Percentiles rank a stretch among this genome's conserved stretches.
phyloP scores from a whole-genome alignment of 2,329 filamentous ascomycete genomes.

The Talaromyces sp. region DNA sequence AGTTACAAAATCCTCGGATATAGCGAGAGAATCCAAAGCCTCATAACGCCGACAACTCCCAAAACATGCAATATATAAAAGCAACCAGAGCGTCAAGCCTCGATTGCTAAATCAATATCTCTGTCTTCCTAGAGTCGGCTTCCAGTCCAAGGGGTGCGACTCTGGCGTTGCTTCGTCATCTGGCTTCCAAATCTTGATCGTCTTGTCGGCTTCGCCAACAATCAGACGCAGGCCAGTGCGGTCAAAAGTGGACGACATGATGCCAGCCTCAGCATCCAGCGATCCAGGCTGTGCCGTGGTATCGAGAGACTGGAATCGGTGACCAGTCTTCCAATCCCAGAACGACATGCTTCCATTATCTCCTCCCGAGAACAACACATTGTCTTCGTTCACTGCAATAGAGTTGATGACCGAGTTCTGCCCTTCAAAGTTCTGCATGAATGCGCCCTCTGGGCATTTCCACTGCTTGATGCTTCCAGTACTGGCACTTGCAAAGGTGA shows the following conservation, averaged over 20 bases:
- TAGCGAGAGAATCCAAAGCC: not conserved
- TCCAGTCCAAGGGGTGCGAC: slow-evolving; percentile 89
- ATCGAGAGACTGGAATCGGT: slow-evolving; percentile 84
- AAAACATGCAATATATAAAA: slow-evolving; percentile 17
- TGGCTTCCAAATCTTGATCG: slow-evolving; percentile 96
- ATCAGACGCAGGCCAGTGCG: slow-evolving; percentile 82
- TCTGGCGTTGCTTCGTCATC: slow-evolving; percentile 88
- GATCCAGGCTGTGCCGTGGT: slow-evolving; percentile 91
- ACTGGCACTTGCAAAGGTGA: slow-evolving; percentile 90
- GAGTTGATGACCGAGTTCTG: slow-evolving; percentile 97
- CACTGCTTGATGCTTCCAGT: slow-evolving; percentile 97
- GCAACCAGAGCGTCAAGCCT: not conserved
- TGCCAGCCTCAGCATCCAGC: slow-evolving; percentile 85
- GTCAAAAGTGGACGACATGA: slow-evolving; percentile 94
- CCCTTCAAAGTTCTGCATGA: slow-evolving; percentile 98
- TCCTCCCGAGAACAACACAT: slow-evolving; percentile 88
- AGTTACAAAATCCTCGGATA: not conserved
- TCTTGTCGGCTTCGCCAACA: slow-evolving; percentile 94
- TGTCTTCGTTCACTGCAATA: slow-evolving; percentile 85
- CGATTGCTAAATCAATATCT: slow-evolving; percentile 54
- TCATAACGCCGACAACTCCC: slow-evolving; percentile 21
- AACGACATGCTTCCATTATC: slow-evolving; percentile 97
- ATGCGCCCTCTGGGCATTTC: slow-evolving; percentile 96
- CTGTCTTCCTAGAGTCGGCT: slow-evolving; percentile 69
- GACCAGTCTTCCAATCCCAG: slow-evolving; percentile 98